Evolutionary conservation across 2,329 filamentous ascomycete species (phyloP).

Genomic region (Thelonectria discophora): DNA sequence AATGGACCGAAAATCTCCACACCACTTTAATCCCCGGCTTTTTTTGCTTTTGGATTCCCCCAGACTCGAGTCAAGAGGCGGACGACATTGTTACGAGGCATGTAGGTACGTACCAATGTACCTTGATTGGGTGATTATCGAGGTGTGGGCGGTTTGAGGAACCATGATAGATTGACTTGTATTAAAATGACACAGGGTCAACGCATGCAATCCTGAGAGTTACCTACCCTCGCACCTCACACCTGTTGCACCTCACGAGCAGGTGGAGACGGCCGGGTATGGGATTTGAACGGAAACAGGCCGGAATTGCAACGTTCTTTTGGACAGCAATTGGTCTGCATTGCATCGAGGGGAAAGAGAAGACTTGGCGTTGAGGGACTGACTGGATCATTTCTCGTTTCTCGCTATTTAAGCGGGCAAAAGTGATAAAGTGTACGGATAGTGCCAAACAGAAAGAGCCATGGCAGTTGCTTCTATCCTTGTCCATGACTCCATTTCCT

Average conservation of each 20-base stretch:
- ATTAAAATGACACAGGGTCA: no score
- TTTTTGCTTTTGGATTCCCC: constrained; percentile 1
- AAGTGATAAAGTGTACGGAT: no score
- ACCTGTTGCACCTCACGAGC: background rate
- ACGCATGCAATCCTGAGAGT: no score
- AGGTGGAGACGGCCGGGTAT: constrained; percentile 1
- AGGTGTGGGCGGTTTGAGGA: background rate
- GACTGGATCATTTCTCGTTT: constrained; percentile 1
- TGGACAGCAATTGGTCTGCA: no score
- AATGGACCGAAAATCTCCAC: constrained; percentile 12
- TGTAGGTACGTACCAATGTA: no score
- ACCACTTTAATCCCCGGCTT: constrained; percentile 5
- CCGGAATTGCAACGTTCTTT: background rate
- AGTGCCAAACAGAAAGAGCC: no score
- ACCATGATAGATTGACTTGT: no score
- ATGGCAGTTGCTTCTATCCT: background rate
- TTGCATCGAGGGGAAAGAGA: no score
- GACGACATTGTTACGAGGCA: no score
- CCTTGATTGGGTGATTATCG: no score
- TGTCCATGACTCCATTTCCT: constrained; percentile 7
- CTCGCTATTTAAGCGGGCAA: no score
- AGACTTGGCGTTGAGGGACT: constrained; percentile 6
- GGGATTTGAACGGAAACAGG: constrained; percentile 7
- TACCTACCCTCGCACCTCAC: no score
- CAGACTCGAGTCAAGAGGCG: background rate